These are phyloP conservation scores for Chloris gayana DNA, from an alignment of 176 grass and related monocot genomes.

Conservation along the genomic window DNA sequence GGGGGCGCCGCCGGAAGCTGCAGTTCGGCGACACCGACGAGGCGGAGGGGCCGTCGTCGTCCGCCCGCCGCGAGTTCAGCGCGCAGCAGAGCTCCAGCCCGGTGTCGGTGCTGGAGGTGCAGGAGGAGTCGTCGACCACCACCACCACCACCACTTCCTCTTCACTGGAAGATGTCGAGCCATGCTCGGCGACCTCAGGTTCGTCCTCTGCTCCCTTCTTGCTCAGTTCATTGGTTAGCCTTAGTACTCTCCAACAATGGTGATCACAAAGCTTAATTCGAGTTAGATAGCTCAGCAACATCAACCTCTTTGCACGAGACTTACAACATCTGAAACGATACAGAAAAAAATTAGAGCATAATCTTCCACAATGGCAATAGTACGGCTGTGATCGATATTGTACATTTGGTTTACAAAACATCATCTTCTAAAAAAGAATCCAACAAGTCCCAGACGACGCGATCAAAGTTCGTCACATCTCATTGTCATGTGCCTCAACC, in stretches of 20 bases:
- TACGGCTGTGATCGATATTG: slow-evolving; percentile 3
- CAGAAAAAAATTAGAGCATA: too few relatives aligned
- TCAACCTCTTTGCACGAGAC: neutral
- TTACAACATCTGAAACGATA: neutral
- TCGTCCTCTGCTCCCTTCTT: neutral
- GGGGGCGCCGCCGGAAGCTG: slow-evolving; percentile 11
- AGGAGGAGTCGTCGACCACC: slow-evolving; percentile 32
- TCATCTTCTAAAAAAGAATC: neutral
- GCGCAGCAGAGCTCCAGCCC: slow-evolving; percentile 58
- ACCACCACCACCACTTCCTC: slow-evolving; percentile 32
- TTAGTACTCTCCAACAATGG: neutral
- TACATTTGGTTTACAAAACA: neutral
- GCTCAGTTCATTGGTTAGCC: neutral
- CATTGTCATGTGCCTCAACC: neutral
- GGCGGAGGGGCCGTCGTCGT: too few relatives aligned
- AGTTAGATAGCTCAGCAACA: neutral
- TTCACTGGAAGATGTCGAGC: slow-evolving; percentile 39
- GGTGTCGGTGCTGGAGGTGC: slow-evolving; percentile 70
- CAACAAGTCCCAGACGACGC: neutral
- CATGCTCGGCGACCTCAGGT: slow-evolving; percentile 60
- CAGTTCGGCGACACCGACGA: slow-evolving; percentile 22
- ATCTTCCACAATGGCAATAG: neutral
- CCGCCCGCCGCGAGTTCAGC: slow-evolving; percentile 8
- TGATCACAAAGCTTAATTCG: neutral
- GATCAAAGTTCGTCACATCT: neutral